Percentiles rank a stretch among this genome's conserved stretches.
Evolutionary conservation across 306 rosid genomes (phyloP).

Genomic region (Ammopiptanthus mongolicus): DNA sequence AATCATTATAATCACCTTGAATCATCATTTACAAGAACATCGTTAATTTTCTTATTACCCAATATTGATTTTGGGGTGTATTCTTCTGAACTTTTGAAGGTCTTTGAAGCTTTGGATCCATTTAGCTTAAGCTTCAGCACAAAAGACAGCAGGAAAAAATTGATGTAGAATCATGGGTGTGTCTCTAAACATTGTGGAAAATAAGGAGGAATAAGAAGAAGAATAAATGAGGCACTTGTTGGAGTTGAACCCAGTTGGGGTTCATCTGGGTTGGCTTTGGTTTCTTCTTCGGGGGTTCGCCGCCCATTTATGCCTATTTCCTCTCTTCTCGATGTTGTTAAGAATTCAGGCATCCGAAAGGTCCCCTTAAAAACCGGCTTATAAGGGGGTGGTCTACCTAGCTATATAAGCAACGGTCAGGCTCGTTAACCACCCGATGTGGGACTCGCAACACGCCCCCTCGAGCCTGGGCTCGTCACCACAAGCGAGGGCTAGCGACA

Average conservation of each 20-base stretch:
- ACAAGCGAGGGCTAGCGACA: too few relatives aligned
- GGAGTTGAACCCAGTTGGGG: constrained; percentile 90
- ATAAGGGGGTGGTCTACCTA: too few relatives aligned
- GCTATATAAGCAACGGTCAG: too few relatives aligned
- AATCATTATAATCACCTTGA: constrained; percentile 47
- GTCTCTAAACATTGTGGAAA: background rate
- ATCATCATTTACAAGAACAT: constrained; percentile 61
- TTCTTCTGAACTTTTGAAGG: constrained; percentile 21
- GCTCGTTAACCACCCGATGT: too few relatives aligned
- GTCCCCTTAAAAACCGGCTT: too few relatives aligned
- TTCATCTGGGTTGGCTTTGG: constrained; percentile 41
- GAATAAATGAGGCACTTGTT: constrained; percentile 33
- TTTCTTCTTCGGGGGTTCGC: constrained; percentile 40
- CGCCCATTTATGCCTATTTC: constrained; percentile 36
- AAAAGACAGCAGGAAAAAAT: constrained; percentile 4
- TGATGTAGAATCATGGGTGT: background rate
- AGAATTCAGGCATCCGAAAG: too few relatives aligned
- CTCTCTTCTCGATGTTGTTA: too few relatives aligned
- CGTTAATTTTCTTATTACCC: constrained; percentile 44
- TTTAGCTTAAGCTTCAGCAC: constrained; percentile 56
- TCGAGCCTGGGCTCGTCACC: too few relatives aligned
- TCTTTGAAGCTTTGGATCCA: constrained; percentile 40
- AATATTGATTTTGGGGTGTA: constrained; percentile 36
- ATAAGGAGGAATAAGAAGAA: background rate
- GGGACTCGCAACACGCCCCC: too few relatives aligned